Evolutionary conservation across 306 rosid species (phyloP), one percentile per base, ranked within the genome.

Genomic region (Pterocarpus santalinus): DNA sequence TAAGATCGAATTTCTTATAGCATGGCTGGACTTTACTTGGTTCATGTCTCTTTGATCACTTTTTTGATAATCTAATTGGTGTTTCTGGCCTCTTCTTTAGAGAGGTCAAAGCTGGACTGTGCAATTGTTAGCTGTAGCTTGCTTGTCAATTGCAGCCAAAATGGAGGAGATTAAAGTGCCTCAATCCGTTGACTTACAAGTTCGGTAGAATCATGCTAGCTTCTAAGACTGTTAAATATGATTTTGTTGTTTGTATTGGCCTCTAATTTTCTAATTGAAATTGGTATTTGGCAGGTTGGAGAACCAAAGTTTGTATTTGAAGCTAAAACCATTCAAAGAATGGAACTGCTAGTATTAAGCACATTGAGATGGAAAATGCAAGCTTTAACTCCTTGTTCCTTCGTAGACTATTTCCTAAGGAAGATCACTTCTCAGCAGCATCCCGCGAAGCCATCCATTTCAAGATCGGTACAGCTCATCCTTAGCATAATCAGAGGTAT

Each of bases 301-400:
- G 97, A 92, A 56, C 96, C 96, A 13, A 88, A 87, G 87, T 91
- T 86, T 81, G 82, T 93, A 55, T 95, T 95, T 77, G 92, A 92
- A 75, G 93, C 94, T 34, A 91, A 85, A 83, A 85, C 97, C 16
- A 90, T 93, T 81, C 88, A 82, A 62, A 87, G 88, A 87, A 92
- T 90, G 97, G 99, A 95, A 85, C 90, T 90, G 36, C 52, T 93
- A 38, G 89, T 95, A 75, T 77, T 93, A 78, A 86, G 85, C 89
- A 89, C 91, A 71, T 85, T 95, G 90, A 85, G 89, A 69, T 95
- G 99, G 98, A 89, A 90, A 82, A 89, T 93, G 99, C 89, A 61
- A 8, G 87, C 97, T 66, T 58, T 83, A 77, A 95, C 97, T 72
- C 91, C 98, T 73, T 93, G 81, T 82, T 88, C 97, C 35, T 93